Evolutionary conservation across 2,329 filamentous ascomycete species (phyloP).

Genomic region (Fusarium sp.): DNA sequence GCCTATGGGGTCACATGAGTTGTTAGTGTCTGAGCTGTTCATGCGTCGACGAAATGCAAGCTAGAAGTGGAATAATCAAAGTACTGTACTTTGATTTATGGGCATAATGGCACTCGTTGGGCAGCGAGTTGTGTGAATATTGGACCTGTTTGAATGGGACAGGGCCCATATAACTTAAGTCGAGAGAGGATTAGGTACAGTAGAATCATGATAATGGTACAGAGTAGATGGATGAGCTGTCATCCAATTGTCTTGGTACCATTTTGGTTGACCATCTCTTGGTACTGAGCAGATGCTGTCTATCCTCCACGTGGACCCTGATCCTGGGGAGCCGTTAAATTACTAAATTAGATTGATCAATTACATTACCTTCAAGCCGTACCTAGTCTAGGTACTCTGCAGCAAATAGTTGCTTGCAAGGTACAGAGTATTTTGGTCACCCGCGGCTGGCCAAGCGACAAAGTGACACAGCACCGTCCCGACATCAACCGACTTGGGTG

Average conservation of each 20-base stretch:
- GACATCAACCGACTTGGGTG: slow-evolving; percentile 49
- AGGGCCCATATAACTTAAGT: not conserved
- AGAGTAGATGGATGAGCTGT: not conserved
- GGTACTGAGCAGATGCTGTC: not conserved
- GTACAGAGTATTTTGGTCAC: slow-evolving; percentile 8
- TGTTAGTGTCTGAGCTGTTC: slow-evolving; percentile 38
- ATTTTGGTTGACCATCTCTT: slow-evolving; percentile 1
- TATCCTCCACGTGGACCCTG: slow-evolving; percentile 41
- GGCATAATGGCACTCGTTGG: slow-evolving; percentile 2
- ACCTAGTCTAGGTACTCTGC: not conserved
- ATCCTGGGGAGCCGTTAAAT: slow-evolving; percentile 14
- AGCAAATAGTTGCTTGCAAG: not conserved
- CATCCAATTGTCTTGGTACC: slow-evolving; percentile 6
- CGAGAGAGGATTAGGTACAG: not conserved
- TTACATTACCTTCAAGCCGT: slow-evolving; percentile 17
- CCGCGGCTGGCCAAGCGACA: slow-evolving; percentile 16
- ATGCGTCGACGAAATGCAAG: slow-evolving; percentile 36
- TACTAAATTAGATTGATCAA: slow-evolving; percentile 10
- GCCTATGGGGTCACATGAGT: slow-evolving; percentile 28
- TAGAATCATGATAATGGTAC: not conserved
- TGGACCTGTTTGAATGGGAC: slow-evolving; percentile 22
- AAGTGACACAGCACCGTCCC: slow-evolving; percentile 38
- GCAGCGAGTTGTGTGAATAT: slow-evolving; percentile 1
- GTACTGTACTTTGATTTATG: not conserved
- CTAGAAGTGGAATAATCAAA: slow-evolving; percentile 11